These are phyloP conservation scores for Halophytophthora polymorphica DNA, from an alignment of 352 stramenopile species.

Conservation along the genomic window DNA sequence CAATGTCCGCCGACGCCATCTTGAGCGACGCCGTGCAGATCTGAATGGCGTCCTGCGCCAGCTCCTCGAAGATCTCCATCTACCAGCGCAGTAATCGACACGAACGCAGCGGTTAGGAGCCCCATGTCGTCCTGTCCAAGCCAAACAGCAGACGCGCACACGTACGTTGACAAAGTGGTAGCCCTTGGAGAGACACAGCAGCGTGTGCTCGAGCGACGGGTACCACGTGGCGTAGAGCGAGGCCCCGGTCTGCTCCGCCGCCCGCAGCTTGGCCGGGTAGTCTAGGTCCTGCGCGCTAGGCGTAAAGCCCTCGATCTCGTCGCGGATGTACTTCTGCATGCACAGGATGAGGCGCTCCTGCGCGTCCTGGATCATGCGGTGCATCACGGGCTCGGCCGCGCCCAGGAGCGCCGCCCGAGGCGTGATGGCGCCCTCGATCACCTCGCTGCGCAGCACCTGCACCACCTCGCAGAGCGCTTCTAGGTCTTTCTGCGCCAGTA, in stretches of 20 bases:
- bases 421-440: conserved; percentile 71
- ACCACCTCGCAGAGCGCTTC: conserved; percentile 78
- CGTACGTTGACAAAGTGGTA: conserved; percentile 82
- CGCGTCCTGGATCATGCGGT: conserved; percentile 82
- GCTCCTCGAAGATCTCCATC: conserved; percentile 85
- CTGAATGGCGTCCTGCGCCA: conserved; percentile 80
- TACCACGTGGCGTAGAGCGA: conserved; percentile 84
- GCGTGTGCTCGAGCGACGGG: conserved; percentile 73
- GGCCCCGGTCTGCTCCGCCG: conserved; percentile 18
- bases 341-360: conserved; percentile 82
- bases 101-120: background rate
- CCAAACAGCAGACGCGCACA: background rate
- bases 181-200: conserved; percentile 84
- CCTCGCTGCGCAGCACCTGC: conserved; percentile 69
- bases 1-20: conserved; percentile 69
- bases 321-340: conserved; percentile 81
- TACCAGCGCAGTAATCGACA: conserved; percentile 9
- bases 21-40: conserved; percentile 77
- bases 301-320: conserved; percentile 79
- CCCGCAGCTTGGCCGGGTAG: conserved; percentile 70
- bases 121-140: no score
- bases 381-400: conserved; percentile 69
- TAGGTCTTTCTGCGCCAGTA: conserved; percentile 74
- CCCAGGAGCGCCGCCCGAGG: conserved; percentile 47
- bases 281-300: conserved; percentile 50